These are phyloP conservation scores for Amphirosellinia nigrospora DNA, from an alignment of 495 filamentous ascomycete genomes.

Conservation along the genomic window DNA sequence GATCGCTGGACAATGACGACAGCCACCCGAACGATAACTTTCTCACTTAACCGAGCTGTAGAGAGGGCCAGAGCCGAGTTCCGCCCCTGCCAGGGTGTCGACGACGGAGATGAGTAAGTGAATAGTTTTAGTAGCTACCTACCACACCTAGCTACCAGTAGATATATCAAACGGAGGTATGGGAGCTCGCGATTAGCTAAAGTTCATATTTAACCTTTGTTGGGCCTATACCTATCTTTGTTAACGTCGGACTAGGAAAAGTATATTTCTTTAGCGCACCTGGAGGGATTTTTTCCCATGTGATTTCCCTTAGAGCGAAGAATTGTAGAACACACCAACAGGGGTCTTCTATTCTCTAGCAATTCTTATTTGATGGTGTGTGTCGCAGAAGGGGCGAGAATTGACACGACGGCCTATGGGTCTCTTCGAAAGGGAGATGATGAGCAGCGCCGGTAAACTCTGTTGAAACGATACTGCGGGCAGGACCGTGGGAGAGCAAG, in stretches of 20 bases:
- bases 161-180: not conserved
- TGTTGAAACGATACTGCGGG: not conserved
- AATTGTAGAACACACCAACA: not conserved
- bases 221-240: slow-evolving; percentile 7
- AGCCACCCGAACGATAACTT: not conserved
- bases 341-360: not conserved
- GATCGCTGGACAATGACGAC: not conserved
- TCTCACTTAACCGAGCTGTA: not conserved
- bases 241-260: slow-evolving; percentile 16
- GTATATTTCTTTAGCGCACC: slow-evolving; percentile 13
- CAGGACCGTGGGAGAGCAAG: slow-evolving; percentile 6
- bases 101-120: not conserved
- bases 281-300: not conserved
- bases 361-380: not conserved
- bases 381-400: not conserved
- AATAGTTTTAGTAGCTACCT: not conserved
- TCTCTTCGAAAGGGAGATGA: not conserved
- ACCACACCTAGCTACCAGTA: not conserved
- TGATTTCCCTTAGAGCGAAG: not conserved
- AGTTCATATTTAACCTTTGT: slow-evolving; percentile 7
- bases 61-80: not conserved
- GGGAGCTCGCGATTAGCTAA: not conserved
- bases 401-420: not conserved
- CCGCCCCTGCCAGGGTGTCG: not conserved
- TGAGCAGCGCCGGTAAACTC: not conserved